These are phyloP conservation scores for Leptographium radiaticola DNA, from an alignment of 2,329 filamentous ascomycete genomes.

Conservation along the genomic window DNA sequence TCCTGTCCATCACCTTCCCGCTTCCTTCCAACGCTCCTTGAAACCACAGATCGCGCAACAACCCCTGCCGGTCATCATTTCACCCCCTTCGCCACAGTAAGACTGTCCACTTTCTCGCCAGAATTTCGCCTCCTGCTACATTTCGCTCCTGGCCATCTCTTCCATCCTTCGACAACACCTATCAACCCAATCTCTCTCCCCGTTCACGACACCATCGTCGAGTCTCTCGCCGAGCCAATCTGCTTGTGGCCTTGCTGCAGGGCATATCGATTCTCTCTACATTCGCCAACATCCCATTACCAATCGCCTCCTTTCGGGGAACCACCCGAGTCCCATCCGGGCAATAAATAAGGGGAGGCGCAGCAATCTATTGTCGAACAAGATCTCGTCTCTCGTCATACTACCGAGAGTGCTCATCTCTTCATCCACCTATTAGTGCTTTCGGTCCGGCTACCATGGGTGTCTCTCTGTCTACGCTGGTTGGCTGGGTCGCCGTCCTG, in stretches of 20 bases:
- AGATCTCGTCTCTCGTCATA: background rate
- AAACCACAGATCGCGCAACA: background rate
- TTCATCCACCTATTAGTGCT: background rate
- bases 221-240: background rate
- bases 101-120: background rate
- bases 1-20: background rate
- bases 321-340: background rate
- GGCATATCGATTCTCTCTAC: background rate
- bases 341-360: background rate
- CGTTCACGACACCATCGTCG: background rate
- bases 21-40: background rate
- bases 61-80: background rate
- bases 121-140: background rate
- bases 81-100: background rate
- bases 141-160: background rate
- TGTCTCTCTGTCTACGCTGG: constrained; percentile 20
- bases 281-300: background rate
- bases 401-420: background rate
- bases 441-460: constrained; percentile 17
- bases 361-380: background rate
- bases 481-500: constrained; percentile 20
- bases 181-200: background rate
- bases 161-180: background rate
- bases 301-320: background rate
- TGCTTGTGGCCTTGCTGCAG: background rate